A percentile compares a stretch with the other conserved stretches of the same genome.
These are phyloP conservation scores for Leishmania lainsoni DNA, from an alignment of 208 protist species.

Conservation along the genomic window DNA sequence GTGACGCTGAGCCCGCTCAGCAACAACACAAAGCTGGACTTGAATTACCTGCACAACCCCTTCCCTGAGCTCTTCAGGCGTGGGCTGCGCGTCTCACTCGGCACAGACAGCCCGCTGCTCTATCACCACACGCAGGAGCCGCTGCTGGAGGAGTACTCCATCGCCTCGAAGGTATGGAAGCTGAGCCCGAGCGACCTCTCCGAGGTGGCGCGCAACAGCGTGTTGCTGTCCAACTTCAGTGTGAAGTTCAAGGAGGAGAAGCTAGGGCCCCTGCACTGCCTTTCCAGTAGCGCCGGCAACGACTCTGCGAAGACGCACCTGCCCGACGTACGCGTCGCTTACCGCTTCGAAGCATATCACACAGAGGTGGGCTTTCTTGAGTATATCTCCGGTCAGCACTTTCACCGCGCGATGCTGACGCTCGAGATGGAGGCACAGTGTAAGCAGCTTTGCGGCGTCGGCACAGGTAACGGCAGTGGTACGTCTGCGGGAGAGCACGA, in stretches of 20 bases:
- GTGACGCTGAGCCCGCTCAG: conserved; percentile 97
- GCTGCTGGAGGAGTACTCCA: conserved; percentile 93
- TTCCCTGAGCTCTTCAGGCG: conserved; percentile 95
- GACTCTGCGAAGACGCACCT: conserved; percentile 80
- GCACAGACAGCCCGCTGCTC: conserved; percentile 94
- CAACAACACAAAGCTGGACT: conserved; percentile 99
- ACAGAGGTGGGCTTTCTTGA: conserved; percentile 85
- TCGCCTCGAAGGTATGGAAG: conserved; percentile 94
- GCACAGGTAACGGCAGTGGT: background rate
- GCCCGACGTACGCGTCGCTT: conserved; percentile 86
- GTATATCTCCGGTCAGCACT: conserved; percentile 79
- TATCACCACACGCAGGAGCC: conserved; percentile 98
- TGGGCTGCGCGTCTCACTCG: conserved; percentile 97
- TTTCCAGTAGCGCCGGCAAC: conserved; percentile 90
- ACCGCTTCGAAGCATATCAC: conserved; percentile 92
- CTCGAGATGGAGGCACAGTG: conserved; percentile 58
- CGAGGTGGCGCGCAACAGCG: conserved; percentile 92
- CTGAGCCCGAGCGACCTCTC: conserved; percentile 91
- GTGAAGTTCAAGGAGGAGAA: conserved; percentile 78
- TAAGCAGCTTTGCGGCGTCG: conserved; percentile 31
- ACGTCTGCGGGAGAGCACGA: background rate
- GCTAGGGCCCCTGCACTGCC: conserved; percentile 86
- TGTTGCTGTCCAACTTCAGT: conserved; percentile 88
- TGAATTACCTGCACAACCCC: conserved; percentile 95
- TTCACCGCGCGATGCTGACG: conserved; percentile 75